A percentile compares a stretch with the other conserved stretches of the same genome.
These are phyloP conservation scores for Tubosaeta brunneosetosa DNA, from an alignment of 768 basidiomycete genomes.

Conservation along the genomic window DNA sequence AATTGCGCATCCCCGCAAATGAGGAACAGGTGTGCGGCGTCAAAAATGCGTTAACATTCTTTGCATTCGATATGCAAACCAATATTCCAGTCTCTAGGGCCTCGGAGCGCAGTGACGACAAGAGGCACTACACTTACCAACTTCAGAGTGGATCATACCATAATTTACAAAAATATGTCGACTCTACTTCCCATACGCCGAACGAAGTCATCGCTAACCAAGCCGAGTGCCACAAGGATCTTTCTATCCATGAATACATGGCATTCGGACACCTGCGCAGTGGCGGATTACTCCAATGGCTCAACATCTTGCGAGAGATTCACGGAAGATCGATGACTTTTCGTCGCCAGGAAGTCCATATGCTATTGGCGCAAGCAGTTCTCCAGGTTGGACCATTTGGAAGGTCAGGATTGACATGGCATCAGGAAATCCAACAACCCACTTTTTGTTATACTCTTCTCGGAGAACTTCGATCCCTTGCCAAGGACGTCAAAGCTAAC, in stretches of 20 bases:
- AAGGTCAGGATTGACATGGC: slow-evolving; percentile 31
- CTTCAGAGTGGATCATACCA: slow-evolving; percentile 33
- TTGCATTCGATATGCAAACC: slow-evolving; percentile 21
- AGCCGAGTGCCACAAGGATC: slow-evolving; percentile 32
- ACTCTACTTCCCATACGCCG: slow-evolving; percentile 32
- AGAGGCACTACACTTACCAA: slow-evolving; percentile 26
- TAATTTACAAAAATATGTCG: slow-evolving; percentile 33
- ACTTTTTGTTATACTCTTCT: slow-evolving; percentile 34
- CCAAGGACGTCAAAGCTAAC: too few relatives aligned
- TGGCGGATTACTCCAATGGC: slow-evolving; percentile 44
- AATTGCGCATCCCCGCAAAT: slow-evolving; percentile 12
- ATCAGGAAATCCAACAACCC: slow-evolving; percentile 29
- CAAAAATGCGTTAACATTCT: slow-evolving; percentile 29
- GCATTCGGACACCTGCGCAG: slow-evolving; percentile 42
- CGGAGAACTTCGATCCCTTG: slow-evolving; percentile 29
- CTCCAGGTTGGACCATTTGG: slow-evolving; percentile 37
- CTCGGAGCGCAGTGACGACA: slow-evolving; percentile 12
- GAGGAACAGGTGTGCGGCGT: slow-evolving; percentile 18
- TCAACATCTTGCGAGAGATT: slow-evolving; percentile 44
- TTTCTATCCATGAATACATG: slow-evolving; percentile 43
- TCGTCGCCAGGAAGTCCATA: slow-evolving; percentile 35
- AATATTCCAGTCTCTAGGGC: slow-evolving; percentile 11
- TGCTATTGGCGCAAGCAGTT: slow-evolving; percentile 40
- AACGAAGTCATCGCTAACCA: slow-evolving; percentile 44
- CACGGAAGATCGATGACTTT: slow-evolving; percentile 35